Conservation (phyloP, 352 stramenopile genomes). For the Phytophthora ohioensis region DNA sequence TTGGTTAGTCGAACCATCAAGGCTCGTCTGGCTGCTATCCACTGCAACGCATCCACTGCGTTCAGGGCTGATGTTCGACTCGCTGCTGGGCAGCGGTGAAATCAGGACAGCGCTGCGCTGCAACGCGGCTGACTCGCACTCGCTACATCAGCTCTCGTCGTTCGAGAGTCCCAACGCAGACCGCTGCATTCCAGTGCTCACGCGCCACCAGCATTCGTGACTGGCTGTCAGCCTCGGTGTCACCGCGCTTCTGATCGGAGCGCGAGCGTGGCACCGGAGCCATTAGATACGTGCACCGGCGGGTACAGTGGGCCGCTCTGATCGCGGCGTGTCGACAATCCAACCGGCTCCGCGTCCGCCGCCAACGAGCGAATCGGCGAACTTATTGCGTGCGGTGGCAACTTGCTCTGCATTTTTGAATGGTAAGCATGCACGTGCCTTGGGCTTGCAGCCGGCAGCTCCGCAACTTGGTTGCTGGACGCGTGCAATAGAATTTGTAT, state of each 20-base stretch:
- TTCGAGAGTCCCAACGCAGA: constrained; percentile 14
- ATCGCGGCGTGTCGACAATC: constrained; percentile 11
- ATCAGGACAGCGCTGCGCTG: constrained; percentile 5
- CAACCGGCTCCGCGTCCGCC: background rate
- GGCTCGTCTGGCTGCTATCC: constrained; percentile 4
- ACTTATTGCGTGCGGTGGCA: no score
- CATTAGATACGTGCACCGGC: constrained; percentile 17
- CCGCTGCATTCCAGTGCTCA: no score
- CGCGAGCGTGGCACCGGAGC: constrained; percentile 1
- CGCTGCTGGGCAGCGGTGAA: constrained; percentile 5
- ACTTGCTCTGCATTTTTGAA: no score
- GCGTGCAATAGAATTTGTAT: constrained; percentile 6
- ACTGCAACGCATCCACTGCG: constrained; percentile 1
- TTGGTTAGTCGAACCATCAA: constrained; percentile 3
- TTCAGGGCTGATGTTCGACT: constrained; percentile 3
- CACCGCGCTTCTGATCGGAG: constrained; percentile 7
- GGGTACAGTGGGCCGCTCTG: constrained; percentile 7
- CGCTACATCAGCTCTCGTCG: constrained; percentile 9
- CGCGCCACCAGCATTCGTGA: background rate
- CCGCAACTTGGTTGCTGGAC: background rate
- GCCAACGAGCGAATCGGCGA: no score
- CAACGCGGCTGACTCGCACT: constrained; percentile 10
- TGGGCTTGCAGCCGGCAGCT: background rate
- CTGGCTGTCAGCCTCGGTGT: background rate
- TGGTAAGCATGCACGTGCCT: background rate